A percentile compares a stretch with the other conserved stretches of the same genome.
Evolutionary conservation across 73 alveolate species (phyloP).

Genomic region (Paramecium octaurelia): DNA sequence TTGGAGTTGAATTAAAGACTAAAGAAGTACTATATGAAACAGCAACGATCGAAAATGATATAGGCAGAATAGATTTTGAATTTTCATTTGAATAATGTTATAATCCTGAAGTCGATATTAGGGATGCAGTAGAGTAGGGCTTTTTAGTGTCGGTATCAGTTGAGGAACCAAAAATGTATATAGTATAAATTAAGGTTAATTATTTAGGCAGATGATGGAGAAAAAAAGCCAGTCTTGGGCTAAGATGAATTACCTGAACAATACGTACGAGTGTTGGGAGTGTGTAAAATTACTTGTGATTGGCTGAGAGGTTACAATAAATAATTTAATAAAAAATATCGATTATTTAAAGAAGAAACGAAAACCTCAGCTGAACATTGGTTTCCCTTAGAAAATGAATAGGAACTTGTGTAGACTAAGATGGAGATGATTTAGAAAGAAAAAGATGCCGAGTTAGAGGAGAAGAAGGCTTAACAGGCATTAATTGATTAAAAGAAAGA

Average conservation of each 20-base stretch:
- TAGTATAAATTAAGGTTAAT: background rate
- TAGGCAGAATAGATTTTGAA: constrained; percentile 37
- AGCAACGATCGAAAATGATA: constrained; percentile 1
- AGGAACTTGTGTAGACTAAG: background rate
- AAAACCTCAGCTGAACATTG: constrained; percentile 3
- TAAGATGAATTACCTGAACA: constrained; percentile 27
- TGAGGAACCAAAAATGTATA: constrained; percentile 28
- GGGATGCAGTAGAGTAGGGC: constrained; percentile 15
- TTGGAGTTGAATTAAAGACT: background rate
- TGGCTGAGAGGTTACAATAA: constrained; percentile 44
- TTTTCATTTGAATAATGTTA: background rate
- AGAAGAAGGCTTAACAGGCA: background rate
- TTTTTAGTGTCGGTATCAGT: background rate
- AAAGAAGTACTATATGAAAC: background rate
- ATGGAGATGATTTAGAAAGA: constrained; percentile 30
- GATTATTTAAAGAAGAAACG: background rate
- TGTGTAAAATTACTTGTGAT: background rate
- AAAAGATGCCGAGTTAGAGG: background rate
- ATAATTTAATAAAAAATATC: background rate
- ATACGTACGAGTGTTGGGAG: background rate
- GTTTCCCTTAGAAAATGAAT: constrained; percentile 30
- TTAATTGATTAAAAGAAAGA: background rate
- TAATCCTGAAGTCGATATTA: background rate
- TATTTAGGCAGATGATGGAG: constrained; percentile 30
- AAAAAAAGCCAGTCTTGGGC: background rate